A percentile compares a stretch with the other conserved stretches of the same genome.
Evolutionary conservation across 2,329 filamentous ascomycete species (phyloP).

Genomic region (Chaetomiaceae sp.): DNA sequence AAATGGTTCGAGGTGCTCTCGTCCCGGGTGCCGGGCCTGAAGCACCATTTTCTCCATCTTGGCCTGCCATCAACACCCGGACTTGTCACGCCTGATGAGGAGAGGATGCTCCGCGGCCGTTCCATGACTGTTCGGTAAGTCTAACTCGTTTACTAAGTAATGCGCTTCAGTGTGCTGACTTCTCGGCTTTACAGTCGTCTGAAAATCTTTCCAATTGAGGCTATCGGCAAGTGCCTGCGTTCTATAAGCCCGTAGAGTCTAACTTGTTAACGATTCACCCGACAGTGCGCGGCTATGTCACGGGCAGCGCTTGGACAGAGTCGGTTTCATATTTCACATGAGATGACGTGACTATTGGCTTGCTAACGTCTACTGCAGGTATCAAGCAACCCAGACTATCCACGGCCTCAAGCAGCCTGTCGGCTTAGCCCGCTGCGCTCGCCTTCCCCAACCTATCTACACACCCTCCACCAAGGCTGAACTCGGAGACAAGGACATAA

Average conservation of each 20-base stretch:
- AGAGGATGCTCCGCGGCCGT: slow-evolving; percentile 54
- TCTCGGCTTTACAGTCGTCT: slow-evolving; percentile 57
- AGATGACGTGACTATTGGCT: neutral
- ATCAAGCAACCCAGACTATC: slow-evolving; percentile 68
- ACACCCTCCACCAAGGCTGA: slow-evolving; percentile 85
- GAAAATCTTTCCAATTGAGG: slow-evolving; percentile 73
- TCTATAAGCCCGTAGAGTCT: too few species aligned
- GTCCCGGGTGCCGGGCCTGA: slow-evolving; percentile 43
- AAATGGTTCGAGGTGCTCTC: slow-evolving; percentile 53
- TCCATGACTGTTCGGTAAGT: slow-evolving; percentile 54
- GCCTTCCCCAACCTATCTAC: slow-evolving; percentile 63
- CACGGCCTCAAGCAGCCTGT: slow-evolving; percentile 68
- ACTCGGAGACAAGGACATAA: slow-evolving; percentile 73
- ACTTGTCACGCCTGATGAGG: slow-evolving; percentile 42
- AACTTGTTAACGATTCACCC: neutral
- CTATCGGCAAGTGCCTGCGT: slow-evolving; percentile 44
- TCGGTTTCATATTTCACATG: neutral
- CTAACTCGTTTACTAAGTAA: too few species aligned
- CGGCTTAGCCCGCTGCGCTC: slow-evolving; percentile 66
- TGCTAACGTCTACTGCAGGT: too few species aligned
- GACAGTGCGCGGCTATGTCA: slow-evolving; percentile 78
- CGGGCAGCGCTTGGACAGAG: slow-evolving; percentile 79
- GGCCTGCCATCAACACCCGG: slow-evolving; percentile 33
- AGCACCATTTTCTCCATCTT: slow-evolving; percentile 50
- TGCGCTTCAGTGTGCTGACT: neutral